Evolutionary conservation across 2,329 filamentous ascomycete genomes (phyloP), one percentile per base, ranked within the genome.

Genomic region (Lecanicillium sp.): DNA sequence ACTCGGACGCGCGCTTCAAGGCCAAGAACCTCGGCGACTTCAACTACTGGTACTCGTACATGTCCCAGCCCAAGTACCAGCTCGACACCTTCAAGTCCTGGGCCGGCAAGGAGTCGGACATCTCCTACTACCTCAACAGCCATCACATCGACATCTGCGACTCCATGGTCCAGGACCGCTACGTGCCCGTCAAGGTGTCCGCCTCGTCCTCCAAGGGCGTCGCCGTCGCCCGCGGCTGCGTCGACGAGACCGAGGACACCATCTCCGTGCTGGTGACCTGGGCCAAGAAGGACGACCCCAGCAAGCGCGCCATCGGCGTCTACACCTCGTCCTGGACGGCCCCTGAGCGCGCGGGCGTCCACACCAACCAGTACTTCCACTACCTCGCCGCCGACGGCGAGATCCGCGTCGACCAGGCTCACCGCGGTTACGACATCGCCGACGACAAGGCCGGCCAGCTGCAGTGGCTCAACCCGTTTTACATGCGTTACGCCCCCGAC

Each of bases 41-140:
- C 81, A 95, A 95, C 75, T 96, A 96, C 76, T 96, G 95, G 66
- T 96, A 95, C 77, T 86, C 81, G 58, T 96, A 96, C 78, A 95
- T 95, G 90, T 88, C 83, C 42, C 90, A 95, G 74, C 87, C 85
- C 52, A 95, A 94, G 71, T 88, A 78, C 43, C 90, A 95, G 70
- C 79, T 95, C 40, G 87, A 94, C 74, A 95, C 90, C 1, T 95
- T 95, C 81, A 90, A 89, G 68, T 86, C 89, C 3, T 95, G 90
- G 90, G 90, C 90, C 0, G 90, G 90, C 54, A 82, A 84, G 59
- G 90, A 95, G 58, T 90, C 85, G 24, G 91, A 96, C 66, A 96
- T 96, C 59, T 90, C 85, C 9, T 96, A 96, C 74, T 96, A 96
- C 69, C 80, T 96, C 56, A 96, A 96, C 77, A 89, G 83, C 55